Evolutionary conservation across 2,329 filamentous ascomycete genomes (phyloP).

Genomic region (Epichloe gansuensis): DNA sequence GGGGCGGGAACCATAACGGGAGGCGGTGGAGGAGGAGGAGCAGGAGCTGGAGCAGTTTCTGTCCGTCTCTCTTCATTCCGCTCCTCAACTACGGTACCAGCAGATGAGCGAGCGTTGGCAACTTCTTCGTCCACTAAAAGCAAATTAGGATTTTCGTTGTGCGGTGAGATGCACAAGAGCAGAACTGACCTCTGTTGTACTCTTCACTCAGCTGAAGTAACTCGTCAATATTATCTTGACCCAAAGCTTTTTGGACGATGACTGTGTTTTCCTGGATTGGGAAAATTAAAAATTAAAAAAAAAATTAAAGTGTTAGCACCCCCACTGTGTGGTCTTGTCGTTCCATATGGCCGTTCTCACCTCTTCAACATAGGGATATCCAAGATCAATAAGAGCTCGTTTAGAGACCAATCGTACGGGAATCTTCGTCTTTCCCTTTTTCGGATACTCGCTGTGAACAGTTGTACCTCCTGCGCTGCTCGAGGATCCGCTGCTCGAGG

Average conservation of each 20-base stretch:
- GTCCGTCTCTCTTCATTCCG: conserved; percentile 24
- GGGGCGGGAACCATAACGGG: conserved; percentile 10
- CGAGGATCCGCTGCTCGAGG: conserved; percentile 31
- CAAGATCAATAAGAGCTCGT: conserved; percentile 67
- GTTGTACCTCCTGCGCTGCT: conserved; percentile 38
- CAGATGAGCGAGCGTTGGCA: conserved; percentile 30
- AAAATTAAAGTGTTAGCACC: background rate
- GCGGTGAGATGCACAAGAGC: background rate
- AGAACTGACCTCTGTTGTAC: conserved; percentile 44
- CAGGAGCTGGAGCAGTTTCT: conserved; percentile 7
- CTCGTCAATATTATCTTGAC: conserved; percentile 84
- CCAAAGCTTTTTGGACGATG: conserved; percentile 71
- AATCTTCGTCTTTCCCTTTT: conserved; percentile 82
- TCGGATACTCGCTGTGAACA: conserved; percentile 52
- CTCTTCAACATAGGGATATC: conserved; percentile 80
- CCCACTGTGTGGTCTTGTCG: conserved; percentile 5
- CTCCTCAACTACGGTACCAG: conserved; percentile 36
- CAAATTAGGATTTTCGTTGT: background rate
- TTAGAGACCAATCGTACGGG: conserved; percentile 69
- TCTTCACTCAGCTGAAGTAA: conserved; percentile 72
- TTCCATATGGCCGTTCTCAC: conserved; percentile 30
- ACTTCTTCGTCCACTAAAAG: conserved; percentile 31
- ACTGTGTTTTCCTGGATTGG: conserved; percentile 56
- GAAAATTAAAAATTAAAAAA: too few species aligned
- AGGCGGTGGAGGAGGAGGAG: conserved; percentile 12